Evolutionary conservation across 2,329 filamentous ascomycete genomes (phyloP).

Genomic region (Hypomyces perniciosus): DNA sequence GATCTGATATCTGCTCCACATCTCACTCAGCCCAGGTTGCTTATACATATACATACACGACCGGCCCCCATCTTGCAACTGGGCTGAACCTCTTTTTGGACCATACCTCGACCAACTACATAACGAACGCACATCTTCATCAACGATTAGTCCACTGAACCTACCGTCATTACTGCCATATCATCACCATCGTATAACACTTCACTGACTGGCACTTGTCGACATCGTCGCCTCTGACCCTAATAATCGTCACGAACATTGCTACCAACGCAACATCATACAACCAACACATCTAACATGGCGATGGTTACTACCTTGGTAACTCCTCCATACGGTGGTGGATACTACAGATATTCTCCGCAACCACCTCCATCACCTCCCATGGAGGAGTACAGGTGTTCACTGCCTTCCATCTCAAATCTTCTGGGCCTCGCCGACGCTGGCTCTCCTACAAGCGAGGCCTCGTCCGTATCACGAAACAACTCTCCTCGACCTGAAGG

Average conservation of each 20-base stretch:
- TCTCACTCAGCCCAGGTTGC: slow-evolving; percentile 8
- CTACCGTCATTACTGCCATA: too few species aligned
- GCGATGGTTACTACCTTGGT: slow-evolving; percentile 24
- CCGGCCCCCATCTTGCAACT: slow-evolving; percentile 11
- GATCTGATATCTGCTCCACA: slow-evolving; percentile 18
- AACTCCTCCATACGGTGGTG: slow-evolving; percentile 21
- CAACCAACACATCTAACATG: neutral
- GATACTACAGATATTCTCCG: slow-evolving; percentile 35
- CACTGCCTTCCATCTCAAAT: slow-evolving; percentile 88
- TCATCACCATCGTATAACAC: neutral
- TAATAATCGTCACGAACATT: neutral
- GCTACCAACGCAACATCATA: neutral
- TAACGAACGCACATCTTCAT: neutral
- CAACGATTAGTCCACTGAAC: neutral
- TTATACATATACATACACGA: slow-evolving; percentile 15
- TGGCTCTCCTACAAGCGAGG: slow-evolving; percentile 52
- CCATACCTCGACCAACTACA: neutral
- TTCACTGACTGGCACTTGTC: neutral
- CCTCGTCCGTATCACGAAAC: slow-evolving; percentile 42
- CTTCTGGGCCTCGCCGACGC: slow-evolving; percentile 77
- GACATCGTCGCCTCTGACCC: too few species aligned
- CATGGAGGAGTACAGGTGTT: slow-evolving; percentile 74
- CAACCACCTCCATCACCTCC: slow-evolving; percentile 68
- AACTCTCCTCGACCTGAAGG: slow-evolving; percentile 29
- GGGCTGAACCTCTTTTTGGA: neutral